These are phyloP conservation scores for Coemansia erecta DNA, from an alignment of 192 early-diverging fungal genomes.

Conservation along the genomic window DNA sequence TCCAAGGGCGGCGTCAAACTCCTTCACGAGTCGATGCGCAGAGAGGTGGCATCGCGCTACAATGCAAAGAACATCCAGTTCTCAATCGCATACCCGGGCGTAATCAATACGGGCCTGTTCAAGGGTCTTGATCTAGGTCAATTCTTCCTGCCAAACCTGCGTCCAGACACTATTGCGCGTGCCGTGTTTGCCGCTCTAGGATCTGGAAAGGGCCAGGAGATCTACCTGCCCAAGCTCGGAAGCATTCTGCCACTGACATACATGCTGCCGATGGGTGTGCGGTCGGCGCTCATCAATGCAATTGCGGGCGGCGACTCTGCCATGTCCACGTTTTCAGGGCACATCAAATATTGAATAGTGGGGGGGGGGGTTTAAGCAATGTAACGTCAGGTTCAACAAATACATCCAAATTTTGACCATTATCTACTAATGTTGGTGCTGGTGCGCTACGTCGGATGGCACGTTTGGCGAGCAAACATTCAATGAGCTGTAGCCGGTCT, in stretches of 20 bases:
- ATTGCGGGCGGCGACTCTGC: slow-evolving; percentile 24
- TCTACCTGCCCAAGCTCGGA: slow-evolving; percentile 35
- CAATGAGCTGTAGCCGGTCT: no score
- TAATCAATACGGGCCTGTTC: slow-evolving; percentile 74
- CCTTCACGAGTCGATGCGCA: slow-evolving; percentile 72
- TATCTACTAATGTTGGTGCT: not conserved
- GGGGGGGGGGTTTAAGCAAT: not conserved
- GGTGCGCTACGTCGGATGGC: no score
- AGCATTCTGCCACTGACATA: slow-evolving; percentile 19
- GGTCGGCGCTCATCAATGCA: slow-evolving; percentile 18
- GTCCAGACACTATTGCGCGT: slow-evolving; percentile 59
- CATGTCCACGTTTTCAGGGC: slow-evolving; percentile 36
- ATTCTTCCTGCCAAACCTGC: slow-evolving; percentile 64
- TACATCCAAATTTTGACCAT: not conserved
- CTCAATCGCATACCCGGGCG: slow-evolving; percentile 69
- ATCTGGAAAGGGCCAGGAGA: slow-evolving; percentile 51
- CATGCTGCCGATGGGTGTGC: slow-evolving; percentile 14
- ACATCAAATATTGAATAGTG: slow-evolving; percentile 39
- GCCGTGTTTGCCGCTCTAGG: slow-evolving; percentile 60
- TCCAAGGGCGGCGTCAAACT: slow-evolving; percentile 74
- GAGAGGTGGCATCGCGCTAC: slow-evolving; percentile 67
- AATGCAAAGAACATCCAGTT: slow-evolving; percentile 62
- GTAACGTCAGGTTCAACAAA: no score
- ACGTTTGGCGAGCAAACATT: no score
- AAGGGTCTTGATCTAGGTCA: slow-evolving; percentile 58